These are phyloP conservation scores for Zizania latifolia DNA, from an alignment of 176 grass and related monocot species.

Conservation along the genomic window DNA sequence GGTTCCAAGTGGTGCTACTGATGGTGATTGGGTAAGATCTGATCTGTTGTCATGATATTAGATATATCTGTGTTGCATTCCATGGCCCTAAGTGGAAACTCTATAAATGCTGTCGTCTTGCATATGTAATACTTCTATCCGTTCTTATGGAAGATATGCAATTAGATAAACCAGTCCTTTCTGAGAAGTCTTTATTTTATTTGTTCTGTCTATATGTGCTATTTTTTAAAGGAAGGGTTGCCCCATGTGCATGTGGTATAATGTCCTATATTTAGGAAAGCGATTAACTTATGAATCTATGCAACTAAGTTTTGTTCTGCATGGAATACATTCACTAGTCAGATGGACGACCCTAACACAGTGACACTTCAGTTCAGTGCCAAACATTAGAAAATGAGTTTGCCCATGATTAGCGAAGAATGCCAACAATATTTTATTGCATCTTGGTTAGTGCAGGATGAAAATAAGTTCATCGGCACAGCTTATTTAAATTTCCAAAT, in stretches of 20 bases:
- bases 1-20: slow-evolving; percentile 49
- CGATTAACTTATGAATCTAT: neutral
- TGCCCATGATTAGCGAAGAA: neutral
- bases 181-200: too few relatives aligned
- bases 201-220: too few relatives aligned
- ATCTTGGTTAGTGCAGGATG: neutral
- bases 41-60: neutral
- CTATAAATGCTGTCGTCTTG: neutral
- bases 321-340: neutral
- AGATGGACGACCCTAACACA: neutral
- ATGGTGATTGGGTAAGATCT: slow-evolving; percentile 81
- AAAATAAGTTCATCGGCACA: neutral
- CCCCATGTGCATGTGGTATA: too few relatives aligned
- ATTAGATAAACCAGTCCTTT: neutral
- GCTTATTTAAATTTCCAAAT: neutral
- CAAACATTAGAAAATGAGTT: neutral
- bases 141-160: neutral
- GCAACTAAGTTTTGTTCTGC: neutral
- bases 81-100: neutral
- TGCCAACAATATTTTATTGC: neutral
- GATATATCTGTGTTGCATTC: neutral
- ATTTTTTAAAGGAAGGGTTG: too few relatives aligned
- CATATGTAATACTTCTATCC: neutral
- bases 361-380: neutral
- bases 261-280: neutral